Evolutionary conservation across 2,329 filamentous ascomycete species (phyloP), one percentile per base, ranked within the genome.

Genomic region (Colletotrichum somersetense): DNA sequence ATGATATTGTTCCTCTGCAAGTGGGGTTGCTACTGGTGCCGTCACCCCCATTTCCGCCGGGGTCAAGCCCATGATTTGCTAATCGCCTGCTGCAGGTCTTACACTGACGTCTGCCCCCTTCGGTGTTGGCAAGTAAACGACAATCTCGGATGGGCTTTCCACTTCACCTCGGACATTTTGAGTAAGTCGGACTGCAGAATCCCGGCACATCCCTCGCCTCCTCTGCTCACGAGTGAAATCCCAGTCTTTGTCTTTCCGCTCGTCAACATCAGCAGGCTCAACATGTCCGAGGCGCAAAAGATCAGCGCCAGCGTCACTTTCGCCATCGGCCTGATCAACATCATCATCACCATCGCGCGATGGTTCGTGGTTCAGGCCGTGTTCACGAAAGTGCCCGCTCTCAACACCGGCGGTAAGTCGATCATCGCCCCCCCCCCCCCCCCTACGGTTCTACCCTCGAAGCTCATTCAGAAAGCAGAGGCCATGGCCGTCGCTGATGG

Each of bases 101-200:
- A 40, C 35, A 57, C 35, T 2, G n/a, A 40, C 1, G 10, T 2
- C n/a, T 57, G 55, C 18, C n/a, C 55, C 33, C 3, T 40, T 1
- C n/a, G 55, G 20, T 57, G 55, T 18, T 26, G 55, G 55, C 3
- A 2, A 40, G n/a, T 57, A 3, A 57, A 3, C n/a, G 35, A 57
- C n/a, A 57, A 57, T n/a, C 55, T 57, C 11, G 55, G 55, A 7
- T 57, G 55, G 55, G 55, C 55, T 10, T 26, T 57, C 33, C 55
- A 57, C n/a, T 57, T 57, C 8, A 40, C 2, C n/a, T 40, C 55
- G 3, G 55, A 57, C 1, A 8, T 57, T 5, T 11, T 57, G 1
- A 26, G 55, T 57, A 20, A 40, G 55, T 26, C 4, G 4, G 4
- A 30, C 30, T 5, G 30, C 30, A 16, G 7, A 3, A 12, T 4